A percentile compares a stretch with the other conserved stretches of the same genome.
These are phyloP conservation scores for Solanum pinnatisectum DNA, from an alignment of 257 asterid genomes.

Conservation along the genomic window DNA sequence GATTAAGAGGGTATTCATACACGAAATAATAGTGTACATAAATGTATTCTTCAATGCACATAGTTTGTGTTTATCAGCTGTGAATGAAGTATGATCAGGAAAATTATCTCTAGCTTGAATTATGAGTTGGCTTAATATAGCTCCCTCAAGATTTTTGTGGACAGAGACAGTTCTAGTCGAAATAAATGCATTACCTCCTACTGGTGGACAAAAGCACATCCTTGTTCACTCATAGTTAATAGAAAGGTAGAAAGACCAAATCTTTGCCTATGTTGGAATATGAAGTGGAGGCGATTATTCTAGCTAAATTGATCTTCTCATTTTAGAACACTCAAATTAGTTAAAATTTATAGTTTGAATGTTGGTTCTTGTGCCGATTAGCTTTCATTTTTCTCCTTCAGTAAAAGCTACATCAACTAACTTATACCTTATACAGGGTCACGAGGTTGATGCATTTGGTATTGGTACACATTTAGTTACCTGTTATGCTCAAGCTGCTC, in stretches of 20 bases:
- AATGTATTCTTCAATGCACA: background rate
- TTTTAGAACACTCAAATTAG: background rate
- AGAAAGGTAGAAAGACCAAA: background rate
- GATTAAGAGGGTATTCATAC: background rate
- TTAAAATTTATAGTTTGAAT: background rate
- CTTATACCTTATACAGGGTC: slow-evolving; percentile 52
- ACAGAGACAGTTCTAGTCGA: background rate
- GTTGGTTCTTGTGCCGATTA: background rate
- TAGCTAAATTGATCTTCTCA: background rate
- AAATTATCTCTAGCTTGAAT: background rate
- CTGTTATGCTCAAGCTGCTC: slow-evolving; percentile 96
- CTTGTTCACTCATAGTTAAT: background rate
- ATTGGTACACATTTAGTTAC: slow-evolving; percentile 97
- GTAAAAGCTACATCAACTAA: background rate
- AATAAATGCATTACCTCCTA: background rate
- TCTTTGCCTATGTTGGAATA: background rate
- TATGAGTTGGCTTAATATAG: background rate
- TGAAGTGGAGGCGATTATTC: background rate
- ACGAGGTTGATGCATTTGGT: slow-evolving; percentile 89
- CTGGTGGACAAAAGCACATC: background rate
- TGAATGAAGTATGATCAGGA: background rate
- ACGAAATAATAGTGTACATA: background rate
- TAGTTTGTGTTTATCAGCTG: background rate
- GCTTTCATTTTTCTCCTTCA: background rate
- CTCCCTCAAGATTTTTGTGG: background rate